Evolutionary conservation across 345 rosid genomes (phyloP).

Genomic region (Eucalyptus paniculata): DNA sequence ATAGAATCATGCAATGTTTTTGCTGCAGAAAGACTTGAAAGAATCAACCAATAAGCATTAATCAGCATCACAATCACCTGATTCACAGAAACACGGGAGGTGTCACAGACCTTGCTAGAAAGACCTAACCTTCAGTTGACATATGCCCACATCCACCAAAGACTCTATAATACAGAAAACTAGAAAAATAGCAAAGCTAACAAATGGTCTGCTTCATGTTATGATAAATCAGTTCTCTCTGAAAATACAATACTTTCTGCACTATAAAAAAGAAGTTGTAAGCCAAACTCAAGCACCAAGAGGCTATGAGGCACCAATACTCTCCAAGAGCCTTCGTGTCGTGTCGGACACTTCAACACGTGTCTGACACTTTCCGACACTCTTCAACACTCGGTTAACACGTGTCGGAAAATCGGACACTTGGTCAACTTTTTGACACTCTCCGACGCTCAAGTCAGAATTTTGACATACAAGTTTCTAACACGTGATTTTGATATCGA

Average conservation of each 20-base stretch:
- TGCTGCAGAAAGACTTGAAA: conserved; percentile 75
- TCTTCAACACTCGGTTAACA: accelerated
- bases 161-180: background rate
- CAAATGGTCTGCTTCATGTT: background rate
- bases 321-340: too few species aligned
- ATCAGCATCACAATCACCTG: conserved; percentile 65
- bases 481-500: too few species aligned
- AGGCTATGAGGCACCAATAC: background rate
- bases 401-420: too few species aligned
- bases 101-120: background rate
- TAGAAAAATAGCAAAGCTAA: background rate
- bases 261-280: background rate
- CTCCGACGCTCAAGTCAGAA: too few species aligned
- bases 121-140: background rate
- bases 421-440: too few species aligned
- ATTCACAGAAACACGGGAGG: background rate
- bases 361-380: too few species aligned
- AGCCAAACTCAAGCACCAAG: background rate
- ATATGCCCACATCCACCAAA: background rate
- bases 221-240: background rate
- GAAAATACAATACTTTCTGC: background rate
- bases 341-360: too few species aligned
- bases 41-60: conserved; percentile 82
- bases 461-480: too few species aligned
- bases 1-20: conserved; percentile 70